Percentiles rank a stretch among this genome's conserved stretches.
Conservation (phyloP, 2,329 filamentous ascomycete species). For the Sporothrix protearum region DNA sequence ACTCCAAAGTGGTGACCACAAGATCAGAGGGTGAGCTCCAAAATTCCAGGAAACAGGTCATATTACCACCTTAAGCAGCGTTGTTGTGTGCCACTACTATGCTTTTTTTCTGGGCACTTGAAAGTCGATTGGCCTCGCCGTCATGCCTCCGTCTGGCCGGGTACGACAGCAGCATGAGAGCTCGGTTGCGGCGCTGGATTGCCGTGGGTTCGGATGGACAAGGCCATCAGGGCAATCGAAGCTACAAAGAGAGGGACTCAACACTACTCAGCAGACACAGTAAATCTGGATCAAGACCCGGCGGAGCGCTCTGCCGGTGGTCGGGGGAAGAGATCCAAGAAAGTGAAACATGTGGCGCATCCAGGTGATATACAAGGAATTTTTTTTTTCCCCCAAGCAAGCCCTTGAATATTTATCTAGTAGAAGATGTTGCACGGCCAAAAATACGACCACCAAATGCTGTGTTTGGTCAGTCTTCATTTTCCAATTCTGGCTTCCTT, state of each 20-base stretch:
- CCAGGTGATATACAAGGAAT: not conserved
- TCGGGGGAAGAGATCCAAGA: not conserved
- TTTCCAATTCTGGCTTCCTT: constrained; percentile 13
- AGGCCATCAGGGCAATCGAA: not conserved
- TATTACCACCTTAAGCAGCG: not conserved
- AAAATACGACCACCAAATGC: not conserved
- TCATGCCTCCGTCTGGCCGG: constrained; percentile 1
- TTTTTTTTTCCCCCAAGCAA: not conserved
- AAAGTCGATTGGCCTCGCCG: not conserved
- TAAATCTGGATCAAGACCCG: not conserved
- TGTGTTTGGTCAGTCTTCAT: not conserved
- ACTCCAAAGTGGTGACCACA: not conserved
- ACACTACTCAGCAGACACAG: not conserved
- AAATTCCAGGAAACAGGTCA: not conserved
- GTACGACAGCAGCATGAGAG: not conserved
- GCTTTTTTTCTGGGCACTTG: not conserved
- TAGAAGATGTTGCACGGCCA: not conserved
- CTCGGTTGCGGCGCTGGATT: not conserved
- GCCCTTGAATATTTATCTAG: not conserved
- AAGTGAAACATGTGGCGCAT: not conserved
- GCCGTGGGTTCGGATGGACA: not conserved
- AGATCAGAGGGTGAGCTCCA: no score
- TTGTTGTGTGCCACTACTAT: not conserved
- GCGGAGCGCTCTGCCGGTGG: not conserved
- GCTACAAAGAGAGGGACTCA: not conserved